phyloP scores from a whole-genome alignment of 2,329 filamentous ascomycete species.

The Diatrype stigma region DNA sequence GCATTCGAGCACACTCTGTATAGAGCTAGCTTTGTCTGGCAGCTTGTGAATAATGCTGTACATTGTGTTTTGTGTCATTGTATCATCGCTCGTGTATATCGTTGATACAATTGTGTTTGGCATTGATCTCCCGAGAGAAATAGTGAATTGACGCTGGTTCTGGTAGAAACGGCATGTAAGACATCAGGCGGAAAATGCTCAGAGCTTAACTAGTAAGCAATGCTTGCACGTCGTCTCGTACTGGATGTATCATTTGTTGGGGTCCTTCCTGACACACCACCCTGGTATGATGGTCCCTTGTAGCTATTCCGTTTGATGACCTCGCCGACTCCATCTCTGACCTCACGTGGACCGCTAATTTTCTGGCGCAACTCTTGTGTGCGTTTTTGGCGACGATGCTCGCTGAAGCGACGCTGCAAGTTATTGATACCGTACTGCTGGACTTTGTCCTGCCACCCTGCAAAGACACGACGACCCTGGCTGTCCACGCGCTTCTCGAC shows the following conservation, averaged over 20 bases:
- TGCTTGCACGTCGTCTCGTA: background rate
- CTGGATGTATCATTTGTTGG: background rate
- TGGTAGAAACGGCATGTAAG: background rate
- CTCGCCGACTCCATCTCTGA: slow-evolving; percentile 55
- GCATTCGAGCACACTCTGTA: too few species aligned
- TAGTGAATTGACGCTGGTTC: too few species aligned
- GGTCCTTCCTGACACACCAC: background rate
- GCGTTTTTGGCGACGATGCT: slow-evolving; percentile 55
- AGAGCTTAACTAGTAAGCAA: background rate
- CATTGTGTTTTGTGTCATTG: too few species aligned
- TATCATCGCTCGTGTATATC: too few species aligned
- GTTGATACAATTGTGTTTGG: too few species aligned
- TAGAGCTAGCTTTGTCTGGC: too few species aligned
- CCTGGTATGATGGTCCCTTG: slow-evolving; percentile 29
- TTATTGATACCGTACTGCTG: slow-evolving; percentile 47
- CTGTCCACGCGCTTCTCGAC: slow-evolving; percentile 27
- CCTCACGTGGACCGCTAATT: slow-evolving; percentile 56
- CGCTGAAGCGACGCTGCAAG: slow-evolving; percentile 52
- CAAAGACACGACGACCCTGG: slow-evolving; percentile 28
- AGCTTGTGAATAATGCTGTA: too few species aligned
- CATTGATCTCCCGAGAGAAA: too few species aligned
- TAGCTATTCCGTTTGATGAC: slow-evolving; percentile 46
- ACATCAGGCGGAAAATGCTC: background rate
- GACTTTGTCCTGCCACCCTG: slow-evolving; percentile 42
- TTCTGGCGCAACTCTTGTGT: slow-evolving; percentile 54